Conservation (phyloP, 169 alveolate genomes). For the Plasmodium vivax region DNA sequence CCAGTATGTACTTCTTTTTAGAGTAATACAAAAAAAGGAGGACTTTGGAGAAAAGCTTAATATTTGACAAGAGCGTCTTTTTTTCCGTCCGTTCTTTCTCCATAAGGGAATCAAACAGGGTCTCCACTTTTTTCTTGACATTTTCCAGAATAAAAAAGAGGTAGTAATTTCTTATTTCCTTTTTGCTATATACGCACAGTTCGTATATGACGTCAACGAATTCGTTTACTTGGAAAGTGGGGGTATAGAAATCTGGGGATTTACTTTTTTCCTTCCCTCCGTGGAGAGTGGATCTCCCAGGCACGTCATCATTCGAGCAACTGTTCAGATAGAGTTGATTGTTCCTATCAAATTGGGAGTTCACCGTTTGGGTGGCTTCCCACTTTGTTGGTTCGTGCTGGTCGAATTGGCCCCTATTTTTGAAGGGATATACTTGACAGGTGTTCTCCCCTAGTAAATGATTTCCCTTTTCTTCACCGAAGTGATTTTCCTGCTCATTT, state of each 20-base stretch:
- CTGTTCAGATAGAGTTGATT: background rate
- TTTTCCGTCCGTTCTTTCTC: constrained; percentile 9
- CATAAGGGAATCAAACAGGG: constrained; percentile 7
- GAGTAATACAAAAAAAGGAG: constrained; percentile 19
- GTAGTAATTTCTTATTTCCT: constrained; percentile 60
- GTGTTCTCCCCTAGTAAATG: background rate
- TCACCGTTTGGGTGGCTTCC: background rate
- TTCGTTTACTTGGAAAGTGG: constrained; percentile 30
- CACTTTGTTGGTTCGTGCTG: background rate
- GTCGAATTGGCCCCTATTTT: background rate
- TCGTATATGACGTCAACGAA: constrained; percentile 61
- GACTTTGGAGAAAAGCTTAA: constrained; percentile 22
- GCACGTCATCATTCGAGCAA: background rate
- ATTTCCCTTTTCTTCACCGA: background rate
- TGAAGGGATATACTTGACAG: background rate
- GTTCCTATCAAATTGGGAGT: background rate
- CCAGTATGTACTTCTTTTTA: constrained; percentile 48
- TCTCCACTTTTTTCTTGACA: constrained; percentile 15
- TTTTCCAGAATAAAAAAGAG: constrained; percentile 37
- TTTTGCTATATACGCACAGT: constrained; percentile 63
- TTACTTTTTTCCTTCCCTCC: background rate
- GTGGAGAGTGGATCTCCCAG: background rate
- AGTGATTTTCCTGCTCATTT: background rate
- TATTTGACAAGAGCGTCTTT: constrained; percentile 14
- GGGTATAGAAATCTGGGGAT: background rate